Conservation (phyloP, 2,329 filamentous ascomycete genomes). For the Fusarium begoniae region DNA sequence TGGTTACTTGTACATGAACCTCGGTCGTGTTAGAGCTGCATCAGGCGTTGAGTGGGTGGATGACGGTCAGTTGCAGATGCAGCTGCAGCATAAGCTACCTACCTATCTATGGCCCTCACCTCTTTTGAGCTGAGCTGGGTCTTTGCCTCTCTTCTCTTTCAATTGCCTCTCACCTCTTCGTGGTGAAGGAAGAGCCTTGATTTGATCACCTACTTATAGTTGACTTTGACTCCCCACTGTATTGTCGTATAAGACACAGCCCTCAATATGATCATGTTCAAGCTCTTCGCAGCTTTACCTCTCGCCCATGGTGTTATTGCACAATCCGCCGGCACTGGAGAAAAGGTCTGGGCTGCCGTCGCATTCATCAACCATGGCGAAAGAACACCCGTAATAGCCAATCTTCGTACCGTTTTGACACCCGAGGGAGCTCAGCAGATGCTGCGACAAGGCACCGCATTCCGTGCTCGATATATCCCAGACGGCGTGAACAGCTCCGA, state of each 20-base stretch:
- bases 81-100: slow-evolving; percentile 20
- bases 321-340: slow-evolving; percentile 42
- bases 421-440: slow-evolving; percentile 64
- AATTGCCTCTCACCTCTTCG: slow-evolving; percentile 17
- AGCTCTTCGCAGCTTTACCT: slow-evolving; percentile 15
- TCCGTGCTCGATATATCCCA: slow-evolving; percentile 60
- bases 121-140: neutral
- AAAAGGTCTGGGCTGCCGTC: slow-evolving; percentile 60
- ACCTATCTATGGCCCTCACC: slow-evolving; percentile 7
- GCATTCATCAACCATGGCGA: slow-evolving; percentile 64
- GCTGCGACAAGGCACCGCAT: slow-evolving; percentile 56
- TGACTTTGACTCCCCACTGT: neutral
- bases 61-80: slow-evolving; percentile 33
- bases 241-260: neutral
- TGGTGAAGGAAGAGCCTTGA: slow-evolving; percentile 14
- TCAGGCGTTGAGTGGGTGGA: slow-evolving; percentile 15
- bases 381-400: slow-evolving; percentile 54
- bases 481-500: slow-evolving; percentile 35
- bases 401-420: slow-evolving; percentile 53
- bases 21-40: slow-evolving; percentile 18
- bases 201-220: neutral
- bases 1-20: slow-evolving; percentile 29
- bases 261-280: slow-evolving; percentile 34
- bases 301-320: slow-evolving; percentile 42
- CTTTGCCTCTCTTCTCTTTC: slow-evolving; percentile 10